phyloP scores from a whole-genome alignment of 139 green algal species.

The Klebsormidium nitens region DNA sequence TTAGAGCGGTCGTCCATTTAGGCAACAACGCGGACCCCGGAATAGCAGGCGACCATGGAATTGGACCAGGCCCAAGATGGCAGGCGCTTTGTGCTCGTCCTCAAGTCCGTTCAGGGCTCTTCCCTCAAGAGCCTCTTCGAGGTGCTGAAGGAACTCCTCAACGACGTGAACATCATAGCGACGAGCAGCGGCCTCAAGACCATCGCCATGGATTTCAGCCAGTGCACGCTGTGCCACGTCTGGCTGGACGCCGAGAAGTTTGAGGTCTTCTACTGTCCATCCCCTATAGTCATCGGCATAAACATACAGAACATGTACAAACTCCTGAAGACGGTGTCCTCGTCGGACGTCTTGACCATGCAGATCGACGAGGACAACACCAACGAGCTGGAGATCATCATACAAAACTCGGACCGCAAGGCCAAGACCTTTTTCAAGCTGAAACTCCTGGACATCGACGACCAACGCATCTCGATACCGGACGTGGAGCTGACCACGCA shows the following conservation, averaged over 20 bases:
- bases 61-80: too few relatives aligned
- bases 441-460: slow-evolving; percentile 1
- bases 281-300: background rate
- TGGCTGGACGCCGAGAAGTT: too few relatives aligned
- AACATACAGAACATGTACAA: background rate
- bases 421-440: background rate
- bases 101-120: too few relatives aligned
- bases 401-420: background rate
- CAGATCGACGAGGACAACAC: background rate
- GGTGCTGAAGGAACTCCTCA: background rate
- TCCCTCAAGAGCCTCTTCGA: too few relatives aligned
- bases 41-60: too few relatives aligned
- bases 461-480: background rate
- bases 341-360: background rate
- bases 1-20: too few relatives aligned
- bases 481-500: background rate
- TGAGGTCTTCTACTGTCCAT: too few relatives aligned
- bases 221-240: background rate
- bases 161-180: background rate
- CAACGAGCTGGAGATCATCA: background rate
- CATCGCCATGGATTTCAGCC: background rate
- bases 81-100: too few relatives aligned
- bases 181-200: background rate
- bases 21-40: too few relatives aligned
- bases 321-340: background rate